A percentile compares a stretch with the other conserved stretches of the same genome.
These are phyloP conservation scores for Nakaseomyces kungkrabaensis DNA, from an alignment of 1,139 yeast species.

Conservation along the genomic window DNA sequence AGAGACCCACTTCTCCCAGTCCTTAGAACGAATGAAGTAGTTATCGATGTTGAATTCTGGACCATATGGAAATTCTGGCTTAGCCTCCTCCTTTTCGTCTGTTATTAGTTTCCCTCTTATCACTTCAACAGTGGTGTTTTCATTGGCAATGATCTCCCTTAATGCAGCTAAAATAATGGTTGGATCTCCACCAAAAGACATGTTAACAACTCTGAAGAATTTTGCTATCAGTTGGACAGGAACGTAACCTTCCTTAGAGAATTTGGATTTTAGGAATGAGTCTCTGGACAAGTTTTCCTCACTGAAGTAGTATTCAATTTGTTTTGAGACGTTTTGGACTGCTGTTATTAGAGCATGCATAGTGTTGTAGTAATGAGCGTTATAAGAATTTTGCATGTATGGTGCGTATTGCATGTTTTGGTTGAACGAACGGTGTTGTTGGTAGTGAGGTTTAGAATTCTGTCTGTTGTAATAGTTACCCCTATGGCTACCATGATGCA, in stretches of 20 bases:
- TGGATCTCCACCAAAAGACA: conserved; percentile 25
- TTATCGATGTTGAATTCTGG: conserved; percentile 4
- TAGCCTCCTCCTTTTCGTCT: not conserved
- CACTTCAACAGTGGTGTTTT: conserved; percentile 17
- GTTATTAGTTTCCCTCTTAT: conserved; percentile 7
- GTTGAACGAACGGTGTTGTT: conserved; percentile 7
- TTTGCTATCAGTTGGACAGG: conserved; percentile 19
- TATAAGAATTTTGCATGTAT: conserved; percentile 2
- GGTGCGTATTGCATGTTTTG: conserved; percentile 6
- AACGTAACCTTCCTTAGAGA: conserved; percentile 18
- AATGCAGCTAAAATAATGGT: conserved; percentile 21
- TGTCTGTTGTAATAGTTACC: not conserved
- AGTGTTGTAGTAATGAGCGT: conserved; percentile 13
- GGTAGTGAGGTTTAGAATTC: conserved; percentile 4
- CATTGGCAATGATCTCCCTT: conserved; percentile 20
- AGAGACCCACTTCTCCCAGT: conserved; percentile 10
- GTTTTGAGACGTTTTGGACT: conserved; percentile 39
- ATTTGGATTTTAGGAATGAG: conserved; percentile 18
- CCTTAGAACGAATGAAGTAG: conserved; percentile 10
- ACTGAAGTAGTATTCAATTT: conserved; percentile 82
- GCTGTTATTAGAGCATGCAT: conserved; percentile 23
- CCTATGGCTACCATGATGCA: not conserved
- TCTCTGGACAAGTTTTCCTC: conserved; percentile 54
- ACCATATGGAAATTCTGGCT: not conserved
- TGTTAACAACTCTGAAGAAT: conserved; percentile 21